phyloP scores from a whole-genome alignment of 441 rosid genomes.

The Melianthus villosus region DNA sequence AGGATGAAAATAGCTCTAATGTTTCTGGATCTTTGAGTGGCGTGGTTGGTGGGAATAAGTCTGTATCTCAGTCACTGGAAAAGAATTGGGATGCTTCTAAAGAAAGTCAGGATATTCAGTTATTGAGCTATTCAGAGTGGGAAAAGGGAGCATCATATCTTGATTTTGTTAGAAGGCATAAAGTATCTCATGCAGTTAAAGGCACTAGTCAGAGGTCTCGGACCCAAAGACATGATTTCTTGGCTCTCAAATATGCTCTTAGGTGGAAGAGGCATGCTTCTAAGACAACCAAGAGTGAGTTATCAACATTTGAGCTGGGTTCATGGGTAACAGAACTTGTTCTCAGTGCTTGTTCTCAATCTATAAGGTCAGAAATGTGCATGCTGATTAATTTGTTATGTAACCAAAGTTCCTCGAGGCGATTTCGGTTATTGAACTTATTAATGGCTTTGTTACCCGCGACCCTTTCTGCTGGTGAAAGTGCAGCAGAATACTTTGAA shows the following conservation, averaged over 20 bases:
- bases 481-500: constrained; percentile 97
- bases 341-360: constrained; percentile 98
- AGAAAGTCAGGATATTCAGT: constrained; percentile 69
- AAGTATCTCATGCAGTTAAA: constrained; percentile 69
- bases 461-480: constrained; percentile 91
- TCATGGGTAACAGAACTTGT: constrained; percentile 99
- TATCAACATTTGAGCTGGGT: constrained; percentile 82
- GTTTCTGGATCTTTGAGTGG: constrained; percentile 29
- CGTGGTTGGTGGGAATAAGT: constrained; percentile 22
- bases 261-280: constrained; percentile 78
- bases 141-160: constrained; percentile 98
- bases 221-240: constrained; percentile 65
- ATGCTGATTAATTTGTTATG: constrained; percentile 79
- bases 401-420: constrained; percentile 79
- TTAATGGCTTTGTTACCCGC: constrained; percentile 78
- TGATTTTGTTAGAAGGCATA: constrained; percentile 99
- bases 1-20: constrained; percentile 50
- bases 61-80: constrained; percentile 38
- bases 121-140: constrained; percentile 96
- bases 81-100: constrained; percentile 57
- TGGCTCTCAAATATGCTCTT: constrained; percentile 83
- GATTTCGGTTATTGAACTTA: constrained; percentile 71
- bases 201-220: constrained; percentile 62
- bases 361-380: constrained; percentile 99
- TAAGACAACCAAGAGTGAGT: constrained; percentile 53